Percentiles rank a stretch among this genome's conserved stretches.
phyloP scores from a whole-genome alignment of 2,329 filamentous ascomycete species.

The Aureobasidium leucospermi region DNA sequence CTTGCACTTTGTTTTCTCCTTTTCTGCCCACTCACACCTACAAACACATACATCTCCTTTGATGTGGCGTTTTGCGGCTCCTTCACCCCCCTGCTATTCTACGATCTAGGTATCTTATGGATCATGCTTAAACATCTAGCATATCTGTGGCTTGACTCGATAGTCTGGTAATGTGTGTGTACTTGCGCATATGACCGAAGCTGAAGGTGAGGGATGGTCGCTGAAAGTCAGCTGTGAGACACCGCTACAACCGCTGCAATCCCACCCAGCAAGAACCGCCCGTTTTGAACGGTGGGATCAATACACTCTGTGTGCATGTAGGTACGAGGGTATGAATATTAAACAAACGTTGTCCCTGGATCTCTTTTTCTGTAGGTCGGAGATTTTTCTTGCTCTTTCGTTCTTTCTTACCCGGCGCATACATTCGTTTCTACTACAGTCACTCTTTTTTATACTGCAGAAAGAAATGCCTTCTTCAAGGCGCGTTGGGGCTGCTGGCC shows the following conservation, averaged over 20 bases:
- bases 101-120: not conserved
- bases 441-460: not conserved
- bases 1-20: not conserved
- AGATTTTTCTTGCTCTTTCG: not conserved
- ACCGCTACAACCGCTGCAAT: not conserved
- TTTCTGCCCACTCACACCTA: not conserved
- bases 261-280: not conserved
- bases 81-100: not conserved
- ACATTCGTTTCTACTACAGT: not conserved
- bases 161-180: not conserved
- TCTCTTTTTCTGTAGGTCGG: not conserved
- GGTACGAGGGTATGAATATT: not conserved
- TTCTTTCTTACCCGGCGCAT: not conserved
- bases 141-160: not conserved
- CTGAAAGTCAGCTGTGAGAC: not conserved
- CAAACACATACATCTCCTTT: not conserved
- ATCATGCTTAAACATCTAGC: not conserved
- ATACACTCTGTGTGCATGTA: not conserved
- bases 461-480: slow-evolving; percentile 6
- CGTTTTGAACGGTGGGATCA: slow-evolving; percentile 11
- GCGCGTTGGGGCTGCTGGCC: not conserved
- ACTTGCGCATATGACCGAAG: not conserved
- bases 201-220: not conserved
- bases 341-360: not conserved
- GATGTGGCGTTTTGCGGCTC: not conserved